A percentile compares a stretch with the other conserved stretches of the same genome.
Evolutionary conservation across 1,139 yeast genomes (phyloP).

Genomic region (Saccharomyces hybrid): DNA sequence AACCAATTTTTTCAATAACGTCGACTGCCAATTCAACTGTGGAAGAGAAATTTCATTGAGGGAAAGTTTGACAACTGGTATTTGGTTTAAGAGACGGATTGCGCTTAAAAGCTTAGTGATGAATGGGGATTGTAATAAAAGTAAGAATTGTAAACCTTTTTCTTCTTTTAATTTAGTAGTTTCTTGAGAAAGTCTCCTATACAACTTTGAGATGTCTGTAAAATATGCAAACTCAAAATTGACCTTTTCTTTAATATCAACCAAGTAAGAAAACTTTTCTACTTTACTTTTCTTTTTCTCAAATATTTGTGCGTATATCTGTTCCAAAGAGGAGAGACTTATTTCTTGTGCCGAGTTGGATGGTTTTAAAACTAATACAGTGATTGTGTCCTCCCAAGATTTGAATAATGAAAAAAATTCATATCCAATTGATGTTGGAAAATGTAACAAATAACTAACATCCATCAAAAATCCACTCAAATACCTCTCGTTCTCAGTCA

Average conservation of each 20-base stretch:
- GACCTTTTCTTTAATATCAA: slow-evolving; percentile 47
- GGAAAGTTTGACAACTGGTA: slow-evolving; percentile 60
- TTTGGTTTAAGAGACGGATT: slow-evolving; percentile 43
- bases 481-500: slow-evolving; percentile 44
- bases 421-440: slow-evolving; percentile 60
- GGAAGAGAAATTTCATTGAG: slow-evolving; percentile 55
- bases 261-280: slow-evolving; percentile 37
- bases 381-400: slow-evolving; percentile 52
- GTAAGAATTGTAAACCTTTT: slow-evolving; percentile 56
- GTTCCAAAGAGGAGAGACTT: slow-evolving; percentile 43
- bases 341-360: slow-evolving; percentile 60
- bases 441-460: slow-evolving; percentile 61
- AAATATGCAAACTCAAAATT: slow-evolving; percentile 47
- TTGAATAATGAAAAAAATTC: slow-evolving; percentile 65
- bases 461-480: slow-evolving; percentile 50
- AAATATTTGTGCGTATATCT: slow-evolving; percentile 48
- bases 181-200: slow-evolving; percentile 47
- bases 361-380: slow-evolving; percentile 62
- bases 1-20: slow-evolving; percentile 58
- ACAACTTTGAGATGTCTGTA: slow-evolving; percentile 44
- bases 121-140: slow-evolving; percentile 70
- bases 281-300: slow-evolving; percentile 42
- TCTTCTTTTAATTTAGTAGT: slow-evolving; percentile 58
- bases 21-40: slow-evolving; percentile 80
- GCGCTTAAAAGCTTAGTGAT: slow-evolving; percentile 39